Percentiles rank a stretch among this genome's conserved stretches.
Conservation (phyloP, 169 alveolate species). For the Babesia microti region DNA sequence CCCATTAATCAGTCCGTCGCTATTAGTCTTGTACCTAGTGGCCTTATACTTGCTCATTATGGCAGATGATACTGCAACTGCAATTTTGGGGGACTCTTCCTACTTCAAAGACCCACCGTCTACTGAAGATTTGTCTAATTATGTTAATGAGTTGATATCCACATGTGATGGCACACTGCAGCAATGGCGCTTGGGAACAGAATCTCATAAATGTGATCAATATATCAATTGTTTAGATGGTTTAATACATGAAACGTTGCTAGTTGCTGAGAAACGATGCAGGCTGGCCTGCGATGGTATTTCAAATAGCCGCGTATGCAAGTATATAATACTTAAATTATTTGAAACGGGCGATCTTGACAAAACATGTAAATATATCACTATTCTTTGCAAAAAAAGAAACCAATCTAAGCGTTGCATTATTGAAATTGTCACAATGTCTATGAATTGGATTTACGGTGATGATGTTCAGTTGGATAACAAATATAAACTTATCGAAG, state of each 20-base stretch:
- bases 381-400: slow-evolving; percentile 45
- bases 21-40: too few species aligned
- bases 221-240: too few species aligned
- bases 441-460: slow-evolving; percentile 39
- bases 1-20: too few species aligned
- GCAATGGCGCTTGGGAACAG: too few species aligned
- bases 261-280: slow-evolving; percentile 55
- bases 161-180: slow-evolving; percentile 1
- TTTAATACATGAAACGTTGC: too few species aligned
- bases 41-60: too few species aligned
- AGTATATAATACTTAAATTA: slow-evolving; percentile 38
- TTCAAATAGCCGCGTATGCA: slow-evolving; percentile 48
- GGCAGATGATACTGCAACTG: too few species aligned
- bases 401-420: slow-evolving; percentile 54
- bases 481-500: slow-evolving; percentile 35
- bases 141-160: too few species aligned
- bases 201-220: too few species aligned
- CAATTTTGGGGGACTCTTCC: too few species aligned
- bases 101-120: too few species aligned
- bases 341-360: slow-evolving; percentile 38
- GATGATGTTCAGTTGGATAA: slow-evolving; percentile 29
- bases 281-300: slow-evolving; percentile 54
- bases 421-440: slow-evolving; percentile 44
- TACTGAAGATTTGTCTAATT: too few species aligned
- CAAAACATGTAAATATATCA: slow-evolving; percentile 44